Evolutionary conservation across 495 filamentous ascomycete genomes (phyloP).

Genomic region (Ramalina intermedia): DNA sequence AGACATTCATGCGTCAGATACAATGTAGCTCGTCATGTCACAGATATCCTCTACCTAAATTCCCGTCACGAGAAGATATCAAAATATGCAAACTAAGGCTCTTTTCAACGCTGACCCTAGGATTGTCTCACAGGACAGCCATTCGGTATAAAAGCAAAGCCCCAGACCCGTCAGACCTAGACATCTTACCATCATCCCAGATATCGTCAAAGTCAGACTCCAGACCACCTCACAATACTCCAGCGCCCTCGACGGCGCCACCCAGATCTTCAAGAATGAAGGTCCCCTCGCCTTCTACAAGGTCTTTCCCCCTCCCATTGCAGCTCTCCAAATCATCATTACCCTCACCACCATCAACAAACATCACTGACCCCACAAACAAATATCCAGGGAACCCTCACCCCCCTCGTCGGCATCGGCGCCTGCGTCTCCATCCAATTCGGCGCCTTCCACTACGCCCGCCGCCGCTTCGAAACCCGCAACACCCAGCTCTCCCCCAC

Average conservation of each 20-base stretch:
- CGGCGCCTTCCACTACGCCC: constrained; percentile 88
- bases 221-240: constrained; percentile 76
- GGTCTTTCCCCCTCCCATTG: constrained; percentile 8
- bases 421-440: constrained; percentile 96
- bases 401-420: constrained; percentile 90
- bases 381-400: constrained; percentile 53
- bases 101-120: not conserved
- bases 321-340: too few species aligned
- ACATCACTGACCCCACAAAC: not conserved
- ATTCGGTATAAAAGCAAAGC: constrained; percentile 43
- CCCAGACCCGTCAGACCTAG: not conserved
- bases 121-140: constrained; percentile 56
- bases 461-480: constrained; percentile 63
- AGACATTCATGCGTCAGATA: too few species aligned
- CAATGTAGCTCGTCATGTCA: too few species aligned
- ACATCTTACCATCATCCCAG: constrained; percentile 26
- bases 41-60: too few species aligned
- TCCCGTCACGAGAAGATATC: too few species aligned
- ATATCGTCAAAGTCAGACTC: constrained; percentile 95
- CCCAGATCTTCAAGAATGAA: constrained; percentile 74
- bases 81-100: too few species aligned
- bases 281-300: constrained; percentile 94
- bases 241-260: constrained; percentile 64
- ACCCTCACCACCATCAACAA: too few species aligned
- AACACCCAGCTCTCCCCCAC: constrained; percentile 37